Conservation (phyloP, 441 rosid genomes). For the Lepidium campestre region DNA sequence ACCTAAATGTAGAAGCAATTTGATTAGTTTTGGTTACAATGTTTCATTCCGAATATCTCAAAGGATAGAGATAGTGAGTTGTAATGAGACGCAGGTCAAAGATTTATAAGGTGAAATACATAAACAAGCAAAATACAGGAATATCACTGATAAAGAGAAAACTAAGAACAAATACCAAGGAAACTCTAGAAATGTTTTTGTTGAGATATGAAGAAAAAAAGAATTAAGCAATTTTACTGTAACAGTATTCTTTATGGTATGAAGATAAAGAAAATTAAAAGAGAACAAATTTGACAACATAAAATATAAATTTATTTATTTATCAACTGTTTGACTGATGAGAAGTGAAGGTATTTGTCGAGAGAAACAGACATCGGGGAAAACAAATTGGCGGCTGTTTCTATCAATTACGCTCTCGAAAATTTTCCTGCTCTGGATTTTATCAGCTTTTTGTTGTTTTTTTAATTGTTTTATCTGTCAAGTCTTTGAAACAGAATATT, state of each 20-base stretch:
- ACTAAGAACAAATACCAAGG: no score
- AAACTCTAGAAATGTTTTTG: no score
- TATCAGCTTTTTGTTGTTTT: not conserved
- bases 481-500: not conserved
- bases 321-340: no score
- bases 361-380: conserved; percentile 8
- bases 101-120: no score
- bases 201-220: not conserved
- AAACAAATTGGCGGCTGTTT: conserved; percentile 14
- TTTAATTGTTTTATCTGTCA: not conserved
- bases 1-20: not conserved
- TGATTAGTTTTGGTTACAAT: no score
- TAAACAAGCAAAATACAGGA: no score
- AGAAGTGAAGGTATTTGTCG: conserved; percentile 7
- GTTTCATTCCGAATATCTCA: not conserved
- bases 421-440: not conserved
- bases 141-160: no score
- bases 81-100: no score
- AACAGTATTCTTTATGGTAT: not conserved
- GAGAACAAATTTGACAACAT: not conserved
- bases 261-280: not conserved
- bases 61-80: not conserved
- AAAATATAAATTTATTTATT: not conserved
- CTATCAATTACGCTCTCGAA: not conserved
- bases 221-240: not conserved